Conservation (phyloP, 805 yeast species). For the Schizosaccharomyces japonicus region DNA sequence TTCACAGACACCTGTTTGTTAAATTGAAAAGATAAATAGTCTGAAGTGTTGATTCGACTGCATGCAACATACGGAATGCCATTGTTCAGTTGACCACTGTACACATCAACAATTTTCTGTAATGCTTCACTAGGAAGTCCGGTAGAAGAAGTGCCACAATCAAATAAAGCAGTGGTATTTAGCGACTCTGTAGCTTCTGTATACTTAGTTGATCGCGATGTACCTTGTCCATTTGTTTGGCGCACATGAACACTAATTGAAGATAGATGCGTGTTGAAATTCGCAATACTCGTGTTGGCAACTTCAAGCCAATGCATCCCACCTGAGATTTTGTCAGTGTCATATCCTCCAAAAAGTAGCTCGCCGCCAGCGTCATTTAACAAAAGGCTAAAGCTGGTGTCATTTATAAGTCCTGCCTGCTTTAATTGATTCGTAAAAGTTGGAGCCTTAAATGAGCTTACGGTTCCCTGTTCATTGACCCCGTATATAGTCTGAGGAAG, state of each 20-base stretch:
- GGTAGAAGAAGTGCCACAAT: neutral
- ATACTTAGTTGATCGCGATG: no score
- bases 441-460: neutral
- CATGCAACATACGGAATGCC: no score
- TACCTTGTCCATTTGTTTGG: no score
- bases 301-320: neutral
- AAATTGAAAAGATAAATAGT: no score
- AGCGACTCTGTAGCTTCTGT: no score
- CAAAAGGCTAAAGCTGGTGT: neutral
- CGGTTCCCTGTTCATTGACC: neutral
- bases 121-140: neutral
- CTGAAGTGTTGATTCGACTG: no score
- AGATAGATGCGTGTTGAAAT: no score
- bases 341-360: neutral
- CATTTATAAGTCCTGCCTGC: neutral
- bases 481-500: neutral
- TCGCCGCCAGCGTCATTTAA: neutral
- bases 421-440: neutral
- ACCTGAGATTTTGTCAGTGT: neutral
- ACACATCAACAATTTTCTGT: neutral
- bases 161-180: neutral
- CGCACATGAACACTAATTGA: no score
- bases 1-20: no score
- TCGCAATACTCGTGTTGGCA: no score
- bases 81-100: no score